Evolutionary conservation across 495 filamentous ascomycete species (phyloP).

Genomic region (Sporormia fimetaria): DNA sequence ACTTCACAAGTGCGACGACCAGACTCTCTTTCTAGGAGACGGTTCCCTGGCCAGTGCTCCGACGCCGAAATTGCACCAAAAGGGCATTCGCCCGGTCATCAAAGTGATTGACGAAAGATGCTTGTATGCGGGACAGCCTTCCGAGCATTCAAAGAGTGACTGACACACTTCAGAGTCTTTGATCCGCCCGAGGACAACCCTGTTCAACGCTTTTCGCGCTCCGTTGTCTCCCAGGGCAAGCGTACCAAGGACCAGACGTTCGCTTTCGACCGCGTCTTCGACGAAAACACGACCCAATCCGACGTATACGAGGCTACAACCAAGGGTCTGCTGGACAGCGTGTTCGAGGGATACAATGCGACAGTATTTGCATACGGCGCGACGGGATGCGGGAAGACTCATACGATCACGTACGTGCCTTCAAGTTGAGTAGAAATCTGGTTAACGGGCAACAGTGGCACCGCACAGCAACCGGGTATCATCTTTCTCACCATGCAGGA

Average conservation of each 20-base stretch:
- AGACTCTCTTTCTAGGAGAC: constrained; percentile 85
- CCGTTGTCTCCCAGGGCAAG: constrained; percentile 73
- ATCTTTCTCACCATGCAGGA: constrained; percentile 99
- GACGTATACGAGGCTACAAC: constrained; percentile 97
- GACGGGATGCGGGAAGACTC: constrained; percentile 95
- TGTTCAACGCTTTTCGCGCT: constrained; percentile 78
- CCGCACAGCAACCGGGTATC: constrained; percentile 84
- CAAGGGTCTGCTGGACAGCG: constrained; percentile 76
- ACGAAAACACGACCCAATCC: constrained; percentile 83
- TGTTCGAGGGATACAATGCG: constrained; percentile 95
- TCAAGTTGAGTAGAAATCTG: background rate
- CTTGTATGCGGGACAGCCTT: constrained; percentile 50
- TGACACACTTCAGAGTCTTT: constrained; percentile 59
- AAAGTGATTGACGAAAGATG: constrained; percentile 95
- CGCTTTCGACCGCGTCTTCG: constrained; percentile 91
- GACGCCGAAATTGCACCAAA: constrained; percentile 70
- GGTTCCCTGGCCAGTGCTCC: constrained; percentile 80
- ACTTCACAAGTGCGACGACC: constrained; percentile 67
- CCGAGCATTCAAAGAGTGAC: constrained; percentile 18
- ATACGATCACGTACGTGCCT: constrained; percentile 57
- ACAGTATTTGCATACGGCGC: constrained; percentile 98
- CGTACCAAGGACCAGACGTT: constrained; percentile 97
- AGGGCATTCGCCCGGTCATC: constrained; percentile 80
- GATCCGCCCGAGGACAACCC: constrained; percentile 96
- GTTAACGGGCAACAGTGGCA: constrained; percentile 48